These are phyloP conservation scores for Rhodotorula sp. DNA, from an alignment of 1,284 basidiomycete genomes.

Conservation along the genomic window DNA sequence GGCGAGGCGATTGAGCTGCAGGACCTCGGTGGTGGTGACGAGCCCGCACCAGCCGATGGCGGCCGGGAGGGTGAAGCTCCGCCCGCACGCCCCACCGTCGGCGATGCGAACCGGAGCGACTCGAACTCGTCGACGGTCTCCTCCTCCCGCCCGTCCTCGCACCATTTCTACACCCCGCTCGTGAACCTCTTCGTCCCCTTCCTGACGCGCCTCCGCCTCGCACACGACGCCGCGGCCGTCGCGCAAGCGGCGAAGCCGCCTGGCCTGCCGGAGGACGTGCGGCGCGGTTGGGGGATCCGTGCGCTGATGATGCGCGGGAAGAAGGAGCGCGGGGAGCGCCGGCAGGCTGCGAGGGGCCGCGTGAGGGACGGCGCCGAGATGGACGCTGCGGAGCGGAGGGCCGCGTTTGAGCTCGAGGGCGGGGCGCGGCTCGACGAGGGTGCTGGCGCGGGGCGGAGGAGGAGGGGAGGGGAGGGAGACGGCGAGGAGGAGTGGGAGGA, in stretches of 20 bases:
- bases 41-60: too few species aligned
- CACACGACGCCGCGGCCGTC: slow-evolving; percentile 42
- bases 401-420: slow-evolving; percentile 33
- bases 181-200: slow-evolving; percentile 29
- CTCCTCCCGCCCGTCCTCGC: slow-evolving; percentile 22
- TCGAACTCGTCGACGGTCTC: slow-evolving; percentile 25
- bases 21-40: not conserved
- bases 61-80: not conserved
- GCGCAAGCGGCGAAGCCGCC: slow-evolving; percentile 36
- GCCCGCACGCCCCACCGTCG: not conserved
- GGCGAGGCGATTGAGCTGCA: slow-evolving; percentile 33
- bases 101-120: slow-evolving; percentile 2
- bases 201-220: slow-evolving; percentile 33
- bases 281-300: slow-evolving; percentile 36
- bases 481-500: slow-evolving; percentile 21
- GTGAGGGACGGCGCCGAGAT: slow-evolving; percentile 15
- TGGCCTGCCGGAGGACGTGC: slow-evolving; percentile 37
- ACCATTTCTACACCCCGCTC: slow-evolving; percentile 20
- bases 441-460: not conserved
- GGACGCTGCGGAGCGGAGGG: slow-evolving; percentile 20
- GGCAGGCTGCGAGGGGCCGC: slow-evolving; percentile 17
- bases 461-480: not conserved
- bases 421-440: slow-evolving; percentile 21
- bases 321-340: slow-evolving; percentile 36
- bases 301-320: slow-evolving; percentile 38